Evolutionary conservation across 768 basidiomycete genomes (phyloP).

Genomic region (Grammothele lineata): DNA sequence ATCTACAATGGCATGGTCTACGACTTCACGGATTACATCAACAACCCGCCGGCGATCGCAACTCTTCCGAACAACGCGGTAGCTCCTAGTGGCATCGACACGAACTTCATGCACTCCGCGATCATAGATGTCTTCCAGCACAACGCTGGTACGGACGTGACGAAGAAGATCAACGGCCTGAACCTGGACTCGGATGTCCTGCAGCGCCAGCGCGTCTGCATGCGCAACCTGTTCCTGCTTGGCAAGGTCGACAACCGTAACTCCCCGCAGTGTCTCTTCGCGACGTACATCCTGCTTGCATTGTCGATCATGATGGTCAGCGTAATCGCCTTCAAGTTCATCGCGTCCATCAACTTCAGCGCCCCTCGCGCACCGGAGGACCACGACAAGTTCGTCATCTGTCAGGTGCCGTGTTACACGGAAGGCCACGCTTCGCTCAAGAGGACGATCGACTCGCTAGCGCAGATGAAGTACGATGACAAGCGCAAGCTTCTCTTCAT

Average conservation of each 20-base stretch:
- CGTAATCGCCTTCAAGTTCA: constrained; percentile 94
- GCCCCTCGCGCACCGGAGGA: constrained; percentile 82
- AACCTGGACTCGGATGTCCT: constrained; percentile 58
- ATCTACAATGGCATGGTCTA: constrained; percentile 87
- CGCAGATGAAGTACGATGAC: constrained; percentile 94
- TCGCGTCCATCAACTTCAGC: constrained; percentile 85
- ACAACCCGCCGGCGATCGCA: constrained; percentile 53
- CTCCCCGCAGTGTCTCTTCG: constrained; percentile 88
- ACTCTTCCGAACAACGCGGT: constrained; percentile 44
- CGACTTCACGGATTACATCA: constrained; percentile 80
- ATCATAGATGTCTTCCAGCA: constrained; percentile 75
- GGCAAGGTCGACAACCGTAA: constrained; percentile 92
- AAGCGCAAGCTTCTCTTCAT: constrained; percentile 92
- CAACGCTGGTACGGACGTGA: constrained; percentile 75
- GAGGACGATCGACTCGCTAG: constrained; percentile 89
- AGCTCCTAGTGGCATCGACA: constrained; percentile 34
- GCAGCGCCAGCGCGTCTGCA: constrained; percentile 74
- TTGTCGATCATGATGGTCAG: constrained; percentile 90
- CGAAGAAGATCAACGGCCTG: constrained; percentile 63
- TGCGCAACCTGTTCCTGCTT: constrained; percentile 89
- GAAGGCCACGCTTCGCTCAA: constrained; percentile 87
- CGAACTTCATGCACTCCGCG: constrained; percentile 65
- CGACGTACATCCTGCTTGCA: constrained; percentile 85
- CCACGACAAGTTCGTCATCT: constrained; percentile 96
- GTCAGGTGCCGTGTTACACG: constrained; percentile 98